Conservation (phyloP, 345 rosid genomes). For the Eucalyptus sp. region DNA sequence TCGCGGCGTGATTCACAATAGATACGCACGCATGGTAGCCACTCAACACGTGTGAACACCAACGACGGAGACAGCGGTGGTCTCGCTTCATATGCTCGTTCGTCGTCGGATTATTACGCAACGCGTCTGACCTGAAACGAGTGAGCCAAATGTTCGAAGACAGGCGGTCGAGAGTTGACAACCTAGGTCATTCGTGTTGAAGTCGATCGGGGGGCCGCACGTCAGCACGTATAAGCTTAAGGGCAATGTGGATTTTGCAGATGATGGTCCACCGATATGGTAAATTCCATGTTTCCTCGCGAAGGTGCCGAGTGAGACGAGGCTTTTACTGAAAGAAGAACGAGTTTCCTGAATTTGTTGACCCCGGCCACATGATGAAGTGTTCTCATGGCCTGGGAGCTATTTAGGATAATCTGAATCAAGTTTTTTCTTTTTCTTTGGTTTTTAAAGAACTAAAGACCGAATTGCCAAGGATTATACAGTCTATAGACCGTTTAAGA, state of each 20-base stretch:
- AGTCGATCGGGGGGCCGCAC: background rate
- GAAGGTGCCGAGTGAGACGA: background rate
- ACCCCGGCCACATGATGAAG: background rate
- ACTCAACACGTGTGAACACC: background rate
- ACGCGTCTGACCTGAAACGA: background rate
- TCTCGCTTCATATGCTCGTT: background rate
- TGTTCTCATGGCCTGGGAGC: background rate
- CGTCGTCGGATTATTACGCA: background rate
- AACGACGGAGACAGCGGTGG: background rate
- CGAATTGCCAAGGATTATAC: background rate
- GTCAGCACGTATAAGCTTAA: background rate
- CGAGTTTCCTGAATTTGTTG: background rate
- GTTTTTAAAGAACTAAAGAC: background rate
- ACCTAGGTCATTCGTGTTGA: background rate
- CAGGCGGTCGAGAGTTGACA: background rate
- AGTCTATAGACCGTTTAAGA: background rate
- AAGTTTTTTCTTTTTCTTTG: background rate
- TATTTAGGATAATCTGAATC: background rate
- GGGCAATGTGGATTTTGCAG: background rate
- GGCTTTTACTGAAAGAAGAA: background rate
- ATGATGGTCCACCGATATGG: background rate
- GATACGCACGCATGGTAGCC: background rate
- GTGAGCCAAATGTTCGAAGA: background rate
- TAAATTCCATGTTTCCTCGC: background rate
- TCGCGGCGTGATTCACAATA: background rate